phyloP scores from a whole-genome alignment of 1,284 basidiomycete species.

The Cutaneotrichosporon spelunceum region DNA sequence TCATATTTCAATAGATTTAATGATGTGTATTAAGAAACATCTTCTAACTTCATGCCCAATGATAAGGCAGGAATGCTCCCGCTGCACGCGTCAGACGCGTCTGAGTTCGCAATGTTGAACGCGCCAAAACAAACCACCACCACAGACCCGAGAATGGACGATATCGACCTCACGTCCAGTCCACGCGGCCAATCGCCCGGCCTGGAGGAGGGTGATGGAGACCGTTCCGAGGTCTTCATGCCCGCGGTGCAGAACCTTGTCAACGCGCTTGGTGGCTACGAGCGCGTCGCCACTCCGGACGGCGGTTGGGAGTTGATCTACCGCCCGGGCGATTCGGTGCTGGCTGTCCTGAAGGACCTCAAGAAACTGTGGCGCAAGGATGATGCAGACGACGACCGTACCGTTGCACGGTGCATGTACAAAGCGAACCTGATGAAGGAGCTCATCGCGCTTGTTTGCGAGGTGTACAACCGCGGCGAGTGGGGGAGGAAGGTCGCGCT shows the following conservation, averaged over 20 bases:
- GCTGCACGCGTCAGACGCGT: slow-evolving; percentile 9
- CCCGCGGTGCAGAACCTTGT: slow-evolving; percentile 48
- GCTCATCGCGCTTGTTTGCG: slow-evolving; percentile 75
- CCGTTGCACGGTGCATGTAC: slow-evolving; percentile 85
- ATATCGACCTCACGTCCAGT: neutral
- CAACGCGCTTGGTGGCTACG: slow-evolving; percentile 50
- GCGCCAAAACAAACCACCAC: slow-evolving; percentile 6
- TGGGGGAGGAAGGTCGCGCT: slow-evolving; percentile 67
- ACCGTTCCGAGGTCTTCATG: slow-evolving; percentile 43
- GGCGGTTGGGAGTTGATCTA: slow-evolving; percentile 59
- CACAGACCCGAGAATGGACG: slow-evolving; percentile 8
- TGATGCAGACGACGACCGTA: slow-evolving; percentile 89
- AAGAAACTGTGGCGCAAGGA: slow-evolving; percentile 93
- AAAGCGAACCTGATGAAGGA: slow-evolving; percentile 80
- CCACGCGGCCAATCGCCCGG: neutral
- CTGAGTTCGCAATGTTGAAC: slow-evolving; percentile 9
- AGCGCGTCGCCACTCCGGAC: slow-evolving; percentile 50
- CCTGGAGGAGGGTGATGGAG: slow-evolving; percentile 22
- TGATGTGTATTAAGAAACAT: neutral
- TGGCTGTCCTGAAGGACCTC: slow-evolving; percentile 83
- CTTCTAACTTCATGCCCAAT: neutral
- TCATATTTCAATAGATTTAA: slow-evolving; percentile 1
- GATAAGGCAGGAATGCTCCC: neutral
- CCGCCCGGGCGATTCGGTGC: slow-evolving; percentile 75
- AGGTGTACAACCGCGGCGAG: slow-evolving; percentile 65